Conservation (phyloP, 2,329 filamentous ascomycete species). For the Gaeumannomyces tritici region DNA sequence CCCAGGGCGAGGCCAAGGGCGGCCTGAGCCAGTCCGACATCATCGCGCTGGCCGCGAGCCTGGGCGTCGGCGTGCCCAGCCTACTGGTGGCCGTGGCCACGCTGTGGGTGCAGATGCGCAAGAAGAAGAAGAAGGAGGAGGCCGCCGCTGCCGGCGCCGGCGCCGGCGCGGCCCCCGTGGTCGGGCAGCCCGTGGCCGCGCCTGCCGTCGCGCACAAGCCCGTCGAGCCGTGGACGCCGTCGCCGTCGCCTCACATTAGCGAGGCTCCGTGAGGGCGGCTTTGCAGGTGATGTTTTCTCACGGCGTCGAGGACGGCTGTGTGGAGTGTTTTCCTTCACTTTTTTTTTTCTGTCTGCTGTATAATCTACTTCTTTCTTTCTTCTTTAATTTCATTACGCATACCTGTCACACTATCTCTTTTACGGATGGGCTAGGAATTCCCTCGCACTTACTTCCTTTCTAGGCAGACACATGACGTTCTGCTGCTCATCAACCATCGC, state of each 20-base stretch:
- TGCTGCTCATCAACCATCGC: too few relatives aligned
- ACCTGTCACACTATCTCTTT: too few relatives aligned
- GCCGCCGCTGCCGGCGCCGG: not conserved
- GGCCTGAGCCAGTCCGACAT: slow-evolving; percentile 15
- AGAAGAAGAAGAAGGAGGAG: slow-evolving; percentile 12
- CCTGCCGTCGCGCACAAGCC: not conserved
- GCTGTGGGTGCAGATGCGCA: slow-evolving; percentile 11
- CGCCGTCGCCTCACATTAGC: not conserved
- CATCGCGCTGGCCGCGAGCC: slow-evolving; percentile 15
- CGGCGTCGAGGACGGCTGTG: too few relatives aligned
- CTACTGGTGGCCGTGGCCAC: slow-evolving; percentile 20
- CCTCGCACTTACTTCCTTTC: too few relatives aligned
- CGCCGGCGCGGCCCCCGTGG: not conserved
- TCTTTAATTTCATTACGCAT: too few relatives aligned
- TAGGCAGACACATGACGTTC: too few relatives aligned
- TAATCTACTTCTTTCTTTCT: too few relatives aligned
- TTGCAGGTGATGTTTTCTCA: too few relatives aligned
- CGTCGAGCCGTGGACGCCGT: not conserved
- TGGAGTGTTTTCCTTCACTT: too few relatives aligned
- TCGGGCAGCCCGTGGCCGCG: not conserved
- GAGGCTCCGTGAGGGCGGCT: not conserved
- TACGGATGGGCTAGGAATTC: too few relatives aligned
- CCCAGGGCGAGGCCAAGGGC: slow-evolving; percentile 2
- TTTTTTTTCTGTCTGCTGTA: too few relatives aligned
- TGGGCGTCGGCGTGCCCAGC: slow-evolving; percentile 20